Percentiles rank a stretch among this genome's conserved stretches.
Evolutionary conservation across 2,329 filamentous ascomycete species (phyloP).

Genomic region (Alternaria postmessia): DNA sequence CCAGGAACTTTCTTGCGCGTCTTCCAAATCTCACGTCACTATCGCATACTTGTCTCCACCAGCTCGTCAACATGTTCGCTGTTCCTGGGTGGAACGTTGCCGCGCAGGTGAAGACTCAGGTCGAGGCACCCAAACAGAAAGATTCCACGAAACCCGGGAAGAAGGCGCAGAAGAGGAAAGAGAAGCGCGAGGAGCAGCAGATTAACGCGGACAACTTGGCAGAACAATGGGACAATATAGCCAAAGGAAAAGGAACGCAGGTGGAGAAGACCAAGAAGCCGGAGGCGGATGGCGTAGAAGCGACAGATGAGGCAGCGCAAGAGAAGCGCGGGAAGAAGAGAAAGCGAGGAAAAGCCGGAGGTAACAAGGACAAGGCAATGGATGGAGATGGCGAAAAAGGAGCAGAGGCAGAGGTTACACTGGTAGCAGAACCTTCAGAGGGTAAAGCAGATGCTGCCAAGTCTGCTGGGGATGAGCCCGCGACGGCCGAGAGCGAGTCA

Average conservation of each 20-base stretch:
- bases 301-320: constrained; percentile 37
- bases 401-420: constrained; percentile 28
- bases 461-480: constrained; percentile 17
- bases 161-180: constrained; percentile 63
- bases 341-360: constrained; percentile 39
- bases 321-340: constrained; percentile 49
- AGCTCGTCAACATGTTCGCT: constrained; percentile 73
- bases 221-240: constrained; percentile 48
- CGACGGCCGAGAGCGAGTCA: constrained; percentile 27
- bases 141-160: constrained; percentile 55
- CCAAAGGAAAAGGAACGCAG: constrained; percentile 56
- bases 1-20: constrained; percentile 2
- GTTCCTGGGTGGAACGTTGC: constrained; percentile 92
- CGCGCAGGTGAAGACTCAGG: constrained; percentile 76
- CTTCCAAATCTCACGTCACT: not conserved
- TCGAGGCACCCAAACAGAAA: constrained; percentile 51
- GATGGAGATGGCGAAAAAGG: constrained; percentile 28
- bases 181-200: constrained; percentile 72
- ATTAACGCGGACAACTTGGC: constrained; percentile 74
- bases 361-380: constrained; percentile 35
- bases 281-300: constrained; percentile 67
- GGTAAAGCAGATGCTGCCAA: constrained; percentile 11
- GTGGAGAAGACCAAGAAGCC: constrained; percentile 52
- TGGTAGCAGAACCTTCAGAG: constrained; percentile 37
- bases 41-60: not conserved